Conservation (phyloP, 169 alveolate species). For the Eimeria acervulina region DNA sequence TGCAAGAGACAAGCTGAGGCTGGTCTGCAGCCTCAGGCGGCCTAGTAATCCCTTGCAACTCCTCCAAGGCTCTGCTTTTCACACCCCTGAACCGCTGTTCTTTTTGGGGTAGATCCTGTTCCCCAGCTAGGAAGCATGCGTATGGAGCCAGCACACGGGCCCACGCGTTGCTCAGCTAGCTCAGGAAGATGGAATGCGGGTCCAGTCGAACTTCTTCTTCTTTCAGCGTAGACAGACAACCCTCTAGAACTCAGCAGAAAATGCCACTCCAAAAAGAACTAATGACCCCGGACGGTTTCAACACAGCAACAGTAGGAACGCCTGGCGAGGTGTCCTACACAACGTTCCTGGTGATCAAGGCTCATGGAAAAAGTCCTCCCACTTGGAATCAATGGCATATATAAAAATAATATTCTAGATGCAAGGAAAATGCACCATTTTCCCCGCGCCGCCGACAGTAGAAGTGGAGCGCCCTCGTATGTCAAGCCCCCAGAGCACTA, state of each 20-base stretch:
- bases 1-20: background rate
- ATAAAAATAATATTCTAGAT: background rate
- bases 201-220: background rate
- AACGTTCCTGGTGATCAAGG: background rate
- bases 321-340: slow-evolving; percentile 2
- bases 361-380: background rate
- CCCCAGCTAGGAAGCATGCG: background rate
- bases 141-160: slow-evolving; percentile 8
- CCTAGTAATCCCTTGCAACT: background rate
- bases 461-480: background rate
- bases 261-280: background rate
- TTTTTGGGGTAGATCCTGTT: background rate
- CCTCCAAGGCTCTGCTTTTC: background rate
- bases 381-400: background rate
- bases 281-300: background rate
- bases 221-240: background rate
- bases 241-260: background rate
- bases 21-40: background rate
- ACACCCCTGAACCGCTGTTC: background rate
- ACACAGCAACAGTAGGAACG: background rate
- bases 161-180: background rate
- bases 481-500: slow-evolving; percentile 58
- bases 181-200: background rate
- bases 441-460: slow-evolving; percentile 29
- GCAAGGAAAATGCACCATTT: background rate